Evolutionary conservation across 805 yeast species (phyloP), one percentile per base, ranked within the genome.

Genomic region (Metschnikowia matae): DNA sequence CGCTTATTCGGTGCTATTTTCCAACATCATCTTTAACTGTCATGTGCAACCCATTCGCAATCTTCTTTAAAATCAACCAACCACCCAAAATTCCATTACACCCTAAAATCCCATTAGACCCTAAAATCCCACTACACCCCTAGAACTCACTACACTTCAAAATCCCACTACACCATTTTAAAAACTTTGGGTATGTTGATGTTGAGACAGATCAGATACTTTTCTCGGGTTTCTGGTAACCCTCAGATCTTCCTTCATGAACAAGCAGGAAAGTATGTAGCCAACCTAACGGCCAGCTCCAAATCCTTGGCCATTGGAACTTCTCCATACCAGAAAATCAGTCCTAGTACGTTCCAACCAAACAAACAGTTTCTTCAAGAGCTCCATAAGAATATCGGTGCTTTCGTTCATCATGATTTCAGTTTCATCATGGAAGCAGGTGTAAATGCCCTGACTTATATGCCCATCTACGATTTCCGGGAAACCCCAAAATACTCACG

Each of bases 381-480:
- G 26, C 64, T 73, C 20, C 68, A 73, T 42, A 45, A 60, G 6
- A 57, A n/a, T 4, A 59, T 70, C 17, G 61, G 62, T 21, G 48
- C 75, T 13, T 46, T 40, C 10, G 48, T 58, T 1, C 55, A 56
- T 13, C 17, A 53, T 3, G 88, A 83, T 62, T 77, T 79, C 55
- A 62, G 81, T 1, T 83, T 77, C 59, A 71, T 75, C 26, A 63
- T 82, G 61, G 87, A 83, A 51, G 81, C 86, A 0, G 72, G 79
- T 3, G 73, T 74, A 35, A 79, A 78, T 55, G 78, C 78, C 13
- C 70, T 70, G 18, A 68, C 77, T 0, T 82, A 68, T 63, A 80
- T 85, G 84, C 89, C 90, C 6, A 78, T 88, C 40, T 84, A 80
- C 56, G 96, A 87, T 62, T 73, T 84, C 53, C 73, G 94, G 51